A percentile compares a stretch with the other conserved stretches of the same genome.
Evolutionary conservation across 176 grass and related monocot genomes (phyloP).

Genomic region (Bonia amplexicaulis): DNA sequence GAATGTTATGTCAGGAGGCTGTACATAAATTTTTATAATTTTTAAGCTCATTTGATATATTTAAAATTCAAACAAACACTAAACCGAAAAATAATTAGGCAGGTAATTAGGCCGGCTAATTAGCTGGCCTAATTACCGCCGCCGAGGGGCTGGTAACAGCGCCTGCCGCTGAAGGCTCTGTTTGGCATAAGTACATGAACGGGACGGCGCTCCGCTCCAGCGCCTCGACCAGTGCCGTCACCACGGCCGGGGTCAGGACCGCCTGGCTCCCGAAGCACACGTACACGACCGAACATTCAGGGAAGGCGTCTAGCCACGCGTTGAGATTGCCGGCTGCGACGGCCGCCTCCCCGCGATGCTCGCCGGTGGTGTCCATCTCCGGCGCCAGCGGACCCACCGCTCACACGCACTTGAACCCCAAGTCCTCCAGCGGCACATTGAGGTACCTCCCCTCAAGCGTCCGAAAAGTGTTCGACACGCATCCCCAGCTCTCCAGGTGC

Average conservation of each 20-base stretch:
- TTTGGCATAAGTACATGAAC: too few species aligned
- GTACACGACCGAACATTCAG: conserved; percentile 47
- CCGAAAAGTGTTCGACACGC: conserved; percentile 51
- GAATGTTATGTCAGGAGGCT: too few species aligned
- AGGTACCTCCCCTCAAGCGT: conserved; percentile 48
- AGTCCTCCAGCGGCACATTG: too few species aligned
- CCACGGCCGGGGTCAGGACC: conserved; percentile 31
- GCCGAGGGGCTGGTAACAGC: too few species aligned
- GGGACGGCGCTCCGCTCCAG: conserved; percentile 52
- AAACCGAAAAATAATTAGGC: too few species aligned
- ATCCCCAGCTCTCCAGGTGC: conserved; percentile 21
- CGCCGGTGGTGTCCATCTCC: background rate
- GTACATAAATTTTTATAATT: too few species aligned
- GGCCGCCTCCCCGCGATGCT: background rate
- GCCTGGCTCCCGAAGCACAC: conserved; percentile 57
- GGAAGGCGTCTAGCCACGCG: conserved; percentile 53
- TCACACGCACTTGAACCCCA: conserved; percentile 38
- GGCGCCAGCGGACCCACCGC: conserved; percentile 54
- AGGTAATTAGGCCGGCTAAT: too few species aligned
- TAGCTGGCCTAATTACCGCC: too few species aligned
- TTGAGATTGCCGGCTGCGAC: background rate
- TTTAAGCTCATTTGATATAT: too few species aligned
- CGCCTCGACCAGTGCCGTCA: conserved; percentile 37
- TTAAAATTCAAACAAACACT: too few species aligned
- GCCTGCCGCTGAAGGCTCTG: too few species aligned